phyloP scores from a whole-genome alignment of 1,284 basidiomycete genomes.

The Ganoderma lingzhi region DNA sequence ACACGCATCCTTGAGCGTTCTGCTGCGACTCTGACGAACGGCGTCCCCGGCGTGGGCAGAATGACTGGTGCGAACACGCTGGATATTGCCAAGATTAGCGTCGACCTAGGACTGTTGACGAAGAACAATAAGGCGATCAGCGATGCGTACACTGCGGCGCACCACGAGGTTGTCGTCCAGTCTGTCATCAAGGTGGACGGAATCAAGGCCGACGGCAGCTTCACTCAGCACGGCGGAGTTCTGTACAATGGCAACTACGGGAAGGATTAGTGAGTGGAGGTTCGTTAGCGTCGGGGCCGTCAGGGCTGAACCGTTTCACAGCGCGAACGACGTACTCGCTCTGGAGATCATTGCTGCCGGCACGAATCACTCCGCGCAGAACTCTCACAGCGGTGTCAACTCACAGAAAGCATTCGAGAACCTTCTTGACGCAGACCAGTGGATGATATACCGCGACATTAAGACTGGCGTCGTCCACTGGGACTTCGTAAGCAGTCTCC shows the following conservation, averaged over 20 bases:
- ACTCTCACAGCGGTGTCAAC: conserved; percentile 23
- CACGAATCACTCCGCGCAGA: conserved; percentile 53
- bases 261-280: conserved; percentile 60
- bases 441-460: conserved; percentile 74
- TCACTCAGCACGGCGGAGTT: conserved; percentile 67
- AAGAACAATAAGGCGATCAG: conserved; percentile 50
- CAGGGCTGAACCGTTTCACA: conserved; percentile 31
- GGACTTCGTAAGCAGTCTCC: conserved; percentile 61
- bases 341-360: conserved; percentile 61
- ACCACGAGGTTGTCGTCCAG: conserved; percentile 57
- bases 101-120: conserved; percentile 58
- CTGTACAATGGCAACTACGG: conserved; percentile 75
- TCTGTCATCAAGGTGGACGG: conserved; percentile 58
- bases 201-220: conserved; percentile 69
- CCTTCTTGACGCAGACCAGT: conserved; percentile 59
- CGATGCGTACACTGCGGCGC: conserved; percentile 58
- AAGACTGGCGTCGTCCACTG: conserved; percentile 65
- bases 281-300: background rate
- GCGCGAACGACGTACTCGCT: conserved; percentile 59
- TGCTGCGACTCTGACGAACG: conserved; percentile 56
- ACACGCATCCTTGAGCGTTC: conserved; percentile 58
- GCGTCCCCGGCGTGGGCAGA: conserved; percentile 52
- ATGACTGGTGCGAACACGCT: conserved; percentile 71
- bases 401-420: conserved; percentile 55
- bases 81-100: conserved; percentile 64